phyloP scores from a whole-genome alignment of 1,139 yeast species.

The Dujonia santamariae region DNA sequence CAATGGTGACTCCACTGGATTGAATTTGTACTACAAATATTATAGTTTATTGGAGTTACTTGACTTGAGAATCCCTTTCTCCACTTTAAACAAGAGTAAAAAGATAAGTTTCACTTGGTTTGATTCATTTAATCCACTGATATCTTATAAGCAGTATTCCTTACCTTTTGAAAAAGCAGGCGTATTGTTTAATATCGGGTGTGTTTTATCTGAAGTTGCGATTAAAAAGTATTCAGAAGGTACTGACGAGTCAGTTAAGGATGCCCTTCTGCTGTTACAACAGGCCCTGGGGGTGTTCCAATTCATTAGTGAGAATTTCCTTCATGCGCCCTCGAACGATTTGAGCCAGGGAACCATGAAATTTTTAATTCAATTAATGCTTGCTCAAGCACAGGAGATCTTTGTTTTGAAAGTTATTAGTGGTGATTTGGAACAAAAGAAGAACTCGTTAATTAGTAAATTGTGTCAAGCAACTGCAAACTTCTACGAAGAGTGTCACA shows the following conservation, averaged over 20 bases:
- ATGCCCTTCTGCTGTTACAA: conserved; percentile 61
- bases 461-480: conserved; percentile 62
- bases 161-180: conserved; percentile 91
- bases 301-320: conserved; percentile 73
- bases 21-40: conserved; percentile 60
- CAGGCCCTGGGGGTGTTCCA: conserved; percentile 78
- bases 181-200: conserved; percentile 61
- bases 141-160: conserved; percentile 46
- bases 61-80: conserved; percentile 71
- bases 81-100: conserved; percentile 47
- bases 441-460: conserved; percentile 69
- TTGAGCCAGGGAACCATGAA: conserved; percentile 66
- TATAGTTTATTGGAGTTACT: conserved; percentile 81
- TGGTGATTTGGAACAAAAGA: conserved; percentile 43
- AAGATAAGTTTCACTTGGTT: conserved; percentile 73
- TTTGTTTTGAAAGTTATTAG: conserved; percentile 64
- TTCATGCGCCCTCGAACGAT: conserved; percentile 88
- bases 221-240: conserved; percentile 40
- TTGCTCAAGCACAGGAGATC: conserved; percentile 89
- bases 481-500: conserved; percentile 51
- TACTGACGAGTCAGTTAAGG: conserved; percentile 47
- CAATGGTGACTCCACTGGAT: conserved; percentile 48
- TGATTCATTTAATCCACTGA: conserved; percentile 56
- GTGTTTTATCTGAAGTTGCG: conserved; percentile 46
- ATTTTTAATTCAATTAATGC: conserved; percentile 61